These are phyloP conservation scores for Sesbania bispinosa DNA, from an alignment of 306 rosid genomes.

Conservation along the genomic window DNA sequence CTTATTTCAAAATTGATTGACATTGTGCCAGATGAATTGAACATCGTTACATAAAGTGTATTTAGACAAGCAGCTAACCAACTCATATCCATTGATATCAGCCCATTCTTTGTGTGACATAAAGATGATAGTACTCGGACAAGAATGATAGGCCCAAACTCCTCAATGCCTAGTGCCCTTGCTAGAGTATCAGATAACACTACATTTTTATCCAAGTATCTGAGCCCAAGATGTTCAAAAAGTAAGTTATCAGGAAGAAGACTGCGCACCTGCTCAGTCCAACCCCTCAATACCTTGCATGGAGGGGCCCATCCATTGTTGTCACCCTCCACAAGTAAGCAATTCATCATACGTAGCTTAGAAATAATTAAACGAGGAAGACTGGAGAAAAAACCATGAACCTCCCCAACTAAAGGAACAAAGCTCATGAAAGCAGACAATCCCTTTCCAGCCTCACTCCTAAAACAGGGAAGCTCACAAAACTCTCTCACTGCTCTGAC, in stretches of 20 bases:
- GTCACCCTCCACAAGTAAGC: slow-evolving; percentile 76
- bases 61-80: slow-evolving; percentile 77
- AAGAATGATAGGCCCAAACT: slow-evolving; percentile 73
- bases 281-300: slow-evolving; percentile 84
- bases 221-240: slow-evolving; percentile 74
- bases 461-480: slow-evolving; percentile 75
- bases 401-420: slow-evolving; percentile 91
- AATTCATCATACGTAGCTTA: slow-evolving; percentile 65
- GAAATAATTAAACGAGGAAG: slow-evolving; percentile 81
- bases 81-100: slow-evolving; percentile 54
- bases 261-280: slow-evolving; percentile 67
- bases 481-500: slow-evolving; percentile 70
- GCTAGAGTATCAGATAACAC: slow-evolving; percentile 62
- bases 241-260: slow-evolving; percentile 69
- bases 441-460: slow-evolving; percentile 74
- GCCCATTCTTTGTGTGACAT: slow-evolving; percentile 41
- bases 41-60: slow-evolving; percentile 47
- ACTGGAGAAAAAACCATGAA: slow-evolving; percentile 87
- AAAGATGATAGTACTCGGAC: slow-evolving; percentile 58
- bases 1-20: slow-evolving; percentile 37
- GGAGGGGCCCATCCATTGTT: slow-evolving; percentile 75
- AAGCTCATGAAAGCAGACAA: slow-evolving; percentile 85
- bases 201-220: slow-evolving; percentile 66
- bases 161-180: slow-evolving; percentile 76
- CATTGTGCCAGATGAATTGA: slow-evolving; percentile 42